Conservation (phyloP, 2,329 filamentous ascomycete genomes). For the Aspergillus luchuensis region DNA sequence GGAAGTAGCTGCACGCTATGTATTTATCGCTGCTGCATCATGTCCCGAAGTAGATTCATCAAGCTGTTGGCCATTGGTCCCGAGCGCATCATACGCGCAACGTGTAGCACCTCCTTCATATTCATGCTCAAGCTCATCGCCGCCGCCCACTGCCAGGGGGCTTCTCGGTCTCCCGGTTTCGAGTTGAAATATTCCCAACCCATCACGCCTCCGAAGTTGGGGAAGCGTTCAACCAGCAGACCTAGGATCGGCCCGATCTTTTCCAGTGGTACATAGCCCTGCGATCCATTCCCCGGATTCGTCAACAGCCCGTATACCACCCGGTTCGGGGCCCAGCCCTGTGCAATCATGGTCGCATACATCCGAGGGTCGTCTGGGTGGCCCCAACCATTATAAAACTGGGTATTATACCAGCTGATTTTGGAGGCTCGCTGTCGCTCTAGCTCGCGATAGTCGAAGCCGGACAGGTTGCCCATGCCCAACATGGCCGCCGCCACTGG, state of each 20-base stretch:
- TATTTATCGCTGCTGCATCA: constrained; percentile 29
- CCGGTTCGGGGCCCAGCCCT: constrained; percentile 71
- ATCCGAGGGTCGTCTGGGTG: constrained; percentile 56
- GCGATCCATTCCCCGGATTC: constrained; percentile 69
- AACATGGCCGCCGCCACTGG: constrained; percentile 78
- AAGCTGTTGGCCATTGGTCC: constrained; percentile 35
- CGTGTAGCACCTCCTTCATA: constrained; percentile 42
- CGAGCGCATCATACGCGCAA: constrained; percentile 33
- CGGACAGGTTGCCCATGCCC: constrained; percentile 65
- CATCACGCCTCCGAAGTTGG: constrained; percentile 81
- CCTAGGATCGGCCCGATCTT: constrained; percentile 60
- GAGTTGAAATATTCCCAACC: constrained; percentile 96
- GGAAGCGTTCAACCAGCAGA: constrained; percentile 61
- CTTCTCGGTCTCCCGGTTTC: constrained; percentile 61
- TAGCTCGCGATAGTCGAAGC: constrained; percentile 76
- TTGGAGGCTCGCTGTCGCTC: constrained; percentile 66
- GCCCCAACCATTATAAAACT: constrained; percentile 93
- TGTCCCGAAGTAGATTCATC: constrained; percentile 33
- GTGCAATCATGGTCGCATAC: constrained; percentile 46
- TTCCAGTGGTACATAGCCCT: constrained; percentile 63
- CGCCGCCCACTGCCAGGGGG: constrained; percentile 78
- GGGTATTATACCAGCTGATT: constrained; percentile 84
- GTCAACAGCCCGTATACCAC: constrained; percentile 82
- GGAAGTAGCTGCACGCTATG: too few species aligned
- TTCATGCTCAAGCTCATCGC: constrained; percentile 60